Percentiles rank a stretch among this genome's conserved stretches.
Evolutionary conservation across 108 stramenopile species (phyloP).

Genomic region (Schizochytrium sp.): DNA sequence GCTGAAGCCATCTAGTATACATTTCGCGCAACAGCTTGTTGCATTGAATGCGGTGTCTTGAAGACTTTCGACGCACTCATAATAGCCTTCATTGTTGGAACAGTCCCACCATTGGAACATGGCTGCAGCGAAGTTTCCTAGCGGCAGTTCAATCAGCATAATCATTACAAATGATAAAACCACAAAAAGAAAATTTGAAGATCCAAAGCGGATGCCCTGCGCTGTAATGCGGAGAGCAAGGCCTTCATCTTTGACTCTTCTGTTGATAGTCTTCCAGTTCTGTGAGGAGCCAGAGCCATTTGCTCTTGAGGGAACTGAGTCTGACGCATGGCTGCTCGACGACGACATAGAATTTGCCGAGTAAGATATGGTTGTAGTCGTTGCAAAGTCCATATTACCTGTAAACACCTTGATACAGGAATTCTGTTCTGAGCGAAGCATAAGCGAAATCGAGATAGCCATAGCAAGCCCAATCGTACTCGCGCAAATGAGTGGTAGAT

Average conservation of each 20-base stretch:
- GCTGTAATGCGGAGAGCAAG: slow-evolving; percentile 6
- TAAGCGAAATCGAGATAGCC: background rate
- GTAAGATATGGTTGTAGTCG: background rate
- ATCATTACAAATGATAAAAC: background rate
- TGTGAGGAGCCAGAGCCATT: background rate
- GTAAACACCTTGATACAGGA: background rate
- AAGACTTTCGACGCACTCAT: background rate
- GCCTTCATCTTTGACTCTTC: background rate
- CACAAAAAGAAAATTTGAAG: background rate
- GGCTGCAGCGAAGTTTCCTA: background rate
- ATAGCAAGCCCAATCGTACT: background rate
- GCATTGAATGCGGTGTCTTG: background rate
- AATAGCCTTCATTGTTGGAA: background rate
- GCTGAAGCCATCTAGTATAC: background rate
- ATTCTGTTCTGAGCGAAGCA: slow-evolving; percentile 17
- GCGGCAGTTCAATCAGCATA: background rate
- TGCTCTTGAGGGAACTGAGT: background rate
- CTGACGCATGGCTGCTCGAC: slow-evolving; percentile 1
- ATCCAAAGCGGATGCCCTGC: background rate
- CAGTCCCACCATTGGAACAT: slow-evolving; percentile 31
- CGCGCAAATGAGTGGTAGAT: background rate
- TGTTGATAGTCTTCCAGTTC: background rate
- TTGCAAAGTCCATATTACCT: background rate
- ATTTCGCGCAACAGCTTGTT: background rate
- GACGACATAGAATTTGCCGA: background rate